Conservation (phyloP, 2,329 filamentous ascomycete species). For the Paecilomyces formosus region DNA sequence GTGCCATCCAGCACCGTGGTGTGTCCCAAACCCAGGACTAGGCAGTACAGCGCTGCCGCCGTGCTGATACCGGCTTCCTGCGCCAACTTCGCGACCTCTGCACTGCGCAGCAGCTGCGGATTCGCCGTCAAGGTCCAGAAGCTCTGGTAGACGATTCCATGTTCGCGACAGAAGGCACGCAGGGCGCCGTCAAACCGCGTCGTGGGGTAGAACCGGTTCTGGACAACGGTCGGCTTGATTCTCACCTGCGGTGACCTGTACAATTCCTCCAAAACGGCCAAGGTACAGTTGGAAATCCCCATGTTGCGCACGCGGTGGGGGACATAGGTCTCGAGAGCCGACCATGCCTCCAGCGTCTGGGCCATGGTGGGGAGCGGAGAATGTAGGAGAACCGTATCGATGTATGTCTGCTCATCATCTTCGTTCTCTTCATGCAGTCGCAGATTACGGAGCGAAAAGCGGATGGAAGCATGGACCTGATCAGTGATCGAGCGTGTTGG, state of each 20-base stretch:
- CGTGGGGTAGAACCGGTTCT: slow-evolving; percentile 63
- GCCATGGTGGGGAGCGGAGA: slow-evolving; percentile 45
- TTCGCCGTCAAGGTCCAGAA: slow-evolving; percentile 59
- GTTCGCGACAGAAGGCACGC: slow-evolving; percentile 48
- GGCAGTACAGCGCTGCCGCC: slow-evolving; percentile 47
- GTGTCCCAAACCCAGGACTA: slow-evolving; percentile 48
- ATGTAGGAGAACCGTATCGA: slow-evolving; percentile 55
- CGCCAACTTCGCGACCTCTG: slow-evolving; percentile 46
- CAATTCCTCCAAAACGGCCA: slow-evolving; percentile 50
- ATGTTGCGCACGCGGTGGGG: slow-evolving; percentile 57
- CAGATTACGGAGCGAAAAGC: slow-evolving; percentile 60
- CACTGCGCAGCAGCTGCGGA: slow-evolving; percentile 41
- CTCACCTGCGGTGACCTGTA: slow-evolving; percentile 31
- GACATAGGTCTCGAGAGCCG: slow-evolving; percentile 57
- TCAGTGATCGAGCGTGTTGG: slow-evolving; percentile 49
- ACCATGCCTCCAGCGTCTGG: slow-evolving; percentile 59
- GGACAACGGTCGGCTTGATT: slow-evolving; percentile 57
- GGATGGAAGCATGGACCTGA: slow-evolving; percentile 61
- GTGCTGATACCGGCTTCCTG: slow-evolving; percentile 31
- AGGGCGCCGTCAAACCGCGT: slow-evolving; percentile 55
- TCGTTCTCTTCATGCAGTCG: slow-evolving; percentile 19
- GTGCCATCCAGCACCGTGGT: slow-evolving; percentile 51
- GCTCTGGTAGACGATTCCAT: slow-evolving; percentile 49
- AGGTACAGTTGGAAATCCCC: slow-evolving; percentile 68
- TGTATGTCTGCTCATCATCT: slow-evolving; percentile 42